These are phyloP conservation scores for Russula sp. DNA, from an alignment of 768 basidiomycete genomes.

Conservation along the genomic window DNA sequence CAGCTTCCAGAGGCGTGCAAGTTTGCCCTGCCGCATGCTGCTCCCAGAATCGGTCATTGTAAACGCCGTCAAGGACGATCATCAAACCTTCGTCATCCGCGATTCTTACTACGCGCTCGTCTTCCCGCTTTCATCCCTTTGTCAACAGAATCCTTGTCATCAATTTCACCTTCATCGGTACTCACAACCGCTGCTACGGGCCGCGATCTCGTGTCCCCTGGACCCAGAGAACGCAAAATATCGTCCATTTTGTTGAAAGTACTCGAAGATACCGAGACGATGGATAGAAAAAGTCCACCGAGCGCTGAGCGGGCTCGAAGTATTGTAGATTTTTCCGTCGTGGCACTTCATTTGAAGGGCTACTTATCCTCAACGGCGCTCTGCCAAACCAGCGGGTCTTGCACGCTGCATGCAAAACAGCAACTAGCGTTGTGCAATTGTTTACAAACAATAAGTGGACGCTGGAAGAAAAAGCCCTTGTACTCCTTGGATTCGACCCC, in stretches of 20 bases:
- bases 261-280: conserved; percentile 51
- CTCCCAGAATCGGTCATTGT: conserved; percentile 72
- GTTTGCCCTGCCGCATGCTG: conserved; percentile 47
- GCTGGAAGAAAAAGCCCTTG: conserved; percentile 56
- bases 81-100: conserved; percentile 55
- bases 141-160: conserved; percentile 14
- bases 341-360: conserved; percentile 67
- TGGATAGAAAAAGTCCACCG: conserved; percentile 38
- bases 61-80: conserved; percentile 57
- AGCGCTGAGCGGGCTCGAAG: conserved; percentile 64
- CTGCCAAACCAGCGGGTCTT: conserved; percentile 58
- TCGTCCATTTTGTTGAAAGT: conserved; percentile 62
- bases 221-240: conserved; percentile 57
- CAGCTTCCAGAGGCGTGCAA: conserved; percentile 47
- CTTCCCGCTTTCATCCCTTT: conserved; percentile 46
- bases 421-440: conserved; percentile 43
- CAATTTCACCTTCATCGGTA: neutral
- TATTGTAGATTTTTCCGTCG: conserved; percentile 65
- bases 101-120: conserved; percentile 62
- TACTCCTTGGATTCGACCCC: conserved; percentile 66
- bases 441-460: conserved; percentile 51
- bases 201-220: conserved; percentile 46
- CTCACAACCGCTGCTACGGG: conserved; percentile 1
- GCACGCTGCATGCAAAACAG: conserved; percentile 56
- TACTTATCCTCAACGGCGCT: conserved; percentile 63